Evolutionary conservation across 2,329 filamentous ascomycete species (phyloP), one percentile per base, ranked within the genome.

Genomic region (Chrysoporthe cubensis): DNA sequence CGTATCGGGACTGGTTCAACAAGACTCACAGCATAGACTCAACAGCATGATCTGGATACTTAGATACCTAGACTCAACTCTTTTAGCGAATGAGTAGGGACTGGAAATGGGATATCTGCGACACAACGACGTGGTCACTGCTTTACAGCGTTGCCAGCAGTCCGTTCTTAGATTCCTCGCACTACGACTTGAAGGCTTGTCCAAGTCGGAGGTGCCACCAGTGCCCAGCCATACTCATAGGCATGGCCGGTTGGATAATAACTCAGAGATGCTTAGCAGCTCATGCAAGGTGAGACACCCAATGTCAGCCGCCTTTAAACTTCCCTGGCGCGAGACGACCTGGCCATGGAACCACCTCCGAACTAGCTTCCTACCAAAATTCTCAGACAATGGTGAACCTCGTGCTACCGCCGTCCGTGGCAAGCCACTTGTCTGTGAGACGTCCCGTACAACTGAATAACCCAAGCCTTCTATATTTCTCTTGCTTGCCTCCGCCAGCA

Each of bases 11-110:
- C 6, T 34, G 68, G n/a, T 58, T 67, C 69, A 71, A 71, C 69
- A 72, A 59, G 66, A 58, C 65, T 63, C 62, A 68, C 66, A 68
- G 56, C 60, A 54, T 71, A 72, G 66, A 71, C 71, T 73, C 72
- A 73, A 73, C 71, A 65, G 66, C 69, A 64, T 58, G 64, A 64
- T 52, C 42, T 64, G 62, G 56, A 44, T 16, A 56, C 43, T 59
- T 40, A 54, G 60, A 64, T 50, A 61, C 11, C 54, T 40, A 40
- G 54, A 57, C 58, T 61, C 67, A 67, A 62, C 67, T 67, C 56
- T 57, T n/a, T 40, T 8, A n/a, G 34, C 14, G 34, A n/a, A 34
- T 16, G 34, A 37, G 32, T 7, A 56, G 14, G 18, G 54, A 11
- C 32, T 9, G 26, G 7, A 32, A 16, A 56, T 18, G 6, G 21